Evolutionary conservation across 2,329 filamentous ascomycete genomes (phyloP).

Genomic region (Trichoderma atroviride): DNA sequence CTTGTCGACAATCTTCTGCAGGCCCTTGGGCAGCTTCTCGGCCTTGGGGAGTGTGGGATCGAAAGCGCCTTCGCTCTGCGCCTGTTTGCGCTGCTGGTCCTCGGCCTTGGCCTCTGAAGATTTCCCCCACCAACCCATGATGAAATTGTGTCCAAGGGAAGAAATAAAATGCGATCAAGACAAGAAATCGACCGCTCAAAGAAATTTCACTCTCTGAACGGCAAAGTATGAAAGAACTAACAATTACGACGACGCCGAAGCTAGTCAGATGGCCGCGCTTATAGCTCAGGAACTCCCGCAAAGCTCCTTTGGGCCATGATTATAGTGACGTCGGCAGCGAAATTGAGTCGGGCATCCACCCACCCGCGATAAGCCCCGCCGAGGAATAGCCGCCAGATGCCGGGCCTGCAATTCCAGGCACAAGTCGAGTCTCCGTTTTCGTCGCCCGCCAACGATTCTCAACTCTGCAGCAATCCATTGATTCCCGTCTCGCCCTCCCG

Average conservation of each 20-base stretch:
- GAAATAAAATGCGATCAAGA: background rate
- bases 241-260: background rate
- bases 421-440: conserved; percentile 23
- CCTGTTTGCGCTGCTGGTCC: conserved; percentile 27
- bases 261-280: background rate
- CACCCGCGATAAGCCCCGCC: conserved; percentile 26
- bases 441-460: conserved; percentile 29
- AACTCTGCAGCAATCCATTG: conserved; percentile 19
- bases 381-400: conserved; percentile 36
- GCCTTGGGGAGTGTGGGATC: conserved; percentile 52
- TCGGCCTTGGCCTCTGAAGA: conserved; percentile 41
- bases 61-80: conserved; percentile 37
- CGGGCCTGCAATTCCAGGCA: conserved; percentile 42
- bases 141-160: background rate
- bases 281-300: conserved; percentile 16
- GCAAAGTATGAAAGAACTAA: background rate
- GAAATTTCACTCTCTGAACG: background rate
- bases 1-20: conserved; percentile 62
- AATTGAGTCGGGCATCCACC: conserved; percentile 18
- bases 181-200: background rate
- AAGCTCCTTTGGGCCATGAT: background rate
- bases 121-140: conserved; percentile 50
- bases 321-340: conserved; percentile 14
- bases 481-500: conserved; percentile 11
- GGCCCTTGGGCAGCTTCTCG: conserved; percentile 55